Evolutionary conservation across 352 stramenopile genomes (phyloP), one percentile per base, ranked within the genome.

Genomic region (Phytophthora pisi): DNA sequence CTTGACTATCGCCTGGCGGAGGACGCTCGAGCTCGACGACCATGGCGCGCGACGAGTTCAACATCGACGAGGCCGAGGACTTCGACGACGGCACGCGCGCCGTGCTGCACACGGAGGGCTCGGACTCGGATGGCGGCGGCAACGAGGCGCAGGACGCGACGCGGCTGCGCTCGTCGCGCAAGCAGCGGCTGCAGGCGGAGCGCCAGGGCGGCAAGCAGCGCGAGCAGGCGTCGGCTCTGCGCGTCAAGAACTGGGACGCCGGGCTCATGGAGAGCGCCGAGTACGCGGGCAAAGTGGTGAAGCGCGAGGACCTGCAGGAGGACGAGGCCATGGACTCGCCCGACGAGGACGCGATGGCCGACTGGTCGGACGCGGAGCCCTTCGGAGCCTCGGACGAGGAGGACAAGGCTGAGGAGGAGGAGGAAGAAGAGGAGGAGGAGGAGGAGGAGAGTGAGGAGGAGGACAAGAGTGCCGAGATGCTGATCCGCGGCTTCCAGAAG

Each of bases 291-390:
- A 91, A 91, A 64, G 86, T 96, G 31, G 84, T 96, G 36, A 86
- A 84, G 61, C 81, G 88, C 23, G 83, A 80, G 38, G 82, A 93
- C 13, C 55, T 96, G 46, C 51, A 5, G 26, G 55, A 2, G 42
- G 55, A 59, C 2, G 67, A 75, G 2, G 72, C 51, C 5, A 61
- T 73, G 30, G 70, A 85, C 9, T 95, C 86, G 23, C 86, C 84
- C 0, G 84, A 94, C 26, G 88, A 96, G 53, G 88, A 88, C 45
- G 84, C 76, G 10, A 82, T 94, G 65, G 83, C 75, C 16, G 72
- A 88, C 13, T 96, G 88, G 88, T 95, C 88, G 0, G 88, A 95
- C 16, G 88, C 84, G 0, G 84, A 96, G 72, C 85, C 85, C 5
- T 96, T 96, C 47, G 88, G 82, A 4, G 78, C 60, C 3, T 95